phyloP scores from a whole-genome alignment of 805 yeast genomes.

The Spathaspora passalidarum region DNA sequence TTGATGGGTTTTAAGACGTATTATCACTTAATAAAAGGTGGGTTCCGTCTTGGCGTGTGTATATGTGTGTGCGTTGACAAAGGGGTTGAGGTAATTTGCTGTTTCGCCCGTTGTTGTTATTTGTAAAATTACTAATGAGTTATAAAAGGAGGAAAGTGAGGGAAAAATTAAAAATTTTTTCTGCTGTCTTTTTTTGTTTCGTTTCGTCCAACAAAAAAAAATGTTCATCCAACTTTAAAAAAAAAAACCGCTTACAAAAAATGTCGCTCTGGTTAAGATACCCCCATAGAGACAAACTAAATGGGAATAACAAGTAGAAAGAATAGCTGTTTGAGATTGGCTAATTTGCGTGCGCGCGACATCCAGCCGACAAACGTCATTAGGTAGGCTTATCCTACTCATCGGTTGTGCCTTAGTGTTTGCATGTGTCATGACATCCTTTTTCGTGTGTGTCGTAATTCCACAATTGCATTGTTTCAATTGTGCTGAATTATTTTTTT shows the following conservation, averaged over 20 bases:
- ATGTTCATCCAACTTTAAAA: constrained; percentile 2
- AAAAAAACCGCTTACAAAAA: background rate
- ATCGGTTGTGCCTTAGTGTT: too few relatives aligned
- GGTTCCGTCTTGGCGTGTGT: background rate
- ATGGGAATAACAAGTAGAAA: too few relatives aligned
- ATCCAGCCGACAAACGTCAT: background rate
- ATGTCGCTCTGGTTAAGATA: background rate
- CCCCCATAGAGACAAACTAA: too few relatives aligned
- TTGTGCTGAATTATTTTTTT: background rate
- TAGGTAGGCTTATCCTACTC: background rate
- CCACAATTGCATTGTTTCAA: constrained; percentile 1
- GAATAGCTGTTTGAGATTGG: too few relatives aligned
- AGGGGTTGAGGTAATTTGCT: background rate
- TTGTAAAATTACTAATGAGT: constrained; percentile 3
- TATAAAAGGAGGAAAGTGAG: background rate
- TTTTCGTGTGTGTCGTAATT: background rate
- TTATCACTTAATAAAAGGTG: background rate
- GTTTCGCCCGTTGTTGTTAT: background rate
- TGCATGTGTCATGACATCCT: constrained; percentile 1
- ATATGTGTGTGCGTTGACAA: background rate
- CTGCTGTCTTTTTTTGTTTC: background rate
- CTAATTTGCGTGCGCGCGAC: background rate
- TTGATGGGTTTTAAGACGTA: background rate
- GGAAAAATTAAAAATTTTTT: background rate
- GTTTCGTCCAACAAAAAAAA: background rate